Evolutionary conservation across 2,329 filamentous ascomycete genomes (phyloP).

Genomic region (Emmonsiellopsis sp.): DNA sequence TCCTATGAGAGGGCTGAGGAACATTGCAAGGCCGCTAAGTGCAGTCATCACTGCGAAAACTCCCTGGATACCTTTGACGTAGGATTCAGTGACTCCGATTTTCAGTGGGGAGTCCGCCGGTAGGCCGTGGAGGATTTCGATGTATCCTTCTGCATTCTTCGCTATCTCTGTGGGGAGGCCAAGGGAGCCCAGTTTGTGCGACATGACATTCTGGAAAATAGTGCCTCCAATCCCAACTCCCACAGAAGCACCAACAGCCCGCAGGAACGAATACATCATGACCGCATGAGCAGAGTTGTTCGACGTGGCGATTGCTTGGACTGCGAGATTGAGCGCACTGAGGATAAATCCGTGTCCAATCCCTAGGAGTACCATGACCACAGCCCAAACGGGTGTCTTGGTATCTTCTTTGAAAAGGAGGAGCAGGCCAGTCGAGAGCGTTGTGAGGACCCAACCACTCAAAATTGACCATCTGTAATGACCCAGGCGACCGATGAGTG

Average conservation of each 20-base stretch:
- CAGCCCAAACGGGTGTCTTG: conserved; percentile 39
- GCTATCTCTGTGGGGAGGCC: conserved; percentile 2
- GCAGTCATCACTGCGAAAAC: conserved; percentile 2
- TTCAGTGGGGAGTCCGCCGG: neutral
- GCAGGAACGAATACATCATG: conserved; percentile 4
- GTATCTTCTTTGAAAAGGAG: conserved; percentile 31
- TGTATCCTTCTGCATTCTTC: conserved; percentile 4
- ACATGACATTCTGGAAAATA: conserved; percentile 1
- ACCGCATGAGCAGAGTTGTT: conserved; percentile 1
- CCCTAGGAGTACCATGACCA: neutral
- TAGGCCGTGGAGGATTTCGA: neutral
- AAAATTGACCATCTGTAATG: conserved; percentile 53
- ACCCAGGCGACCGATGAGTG: conserved; percentile 25
- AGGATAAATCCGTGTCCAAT: conserved; percentile 1
- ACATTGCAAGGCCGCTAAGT: conserved; percentile 1
- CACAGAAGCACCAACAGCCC: conserved; percentile 1
- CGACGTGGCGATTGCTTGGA: conserved; percentile 1
- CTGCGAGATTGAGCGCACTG: conserved; percentile 3
- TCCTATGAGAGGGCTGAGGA: conserved; percentile 2
- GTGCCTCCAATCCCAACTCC: conserved; percentile 2
- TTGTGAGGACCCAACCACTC: conserved; percentile 51
- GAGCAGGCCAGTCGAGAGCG: conserved; percentile 46
- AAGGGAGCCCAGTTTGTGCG: neutral
- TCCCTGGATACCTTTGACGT: conserved; percentile 1
- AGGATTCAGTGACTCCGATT: neutral